Evolutionary conservation across 257 asterid species (phyloP), one percentile per base, ranked within the genome.

Genomic region (Marsdenia floribunda): DNA sequence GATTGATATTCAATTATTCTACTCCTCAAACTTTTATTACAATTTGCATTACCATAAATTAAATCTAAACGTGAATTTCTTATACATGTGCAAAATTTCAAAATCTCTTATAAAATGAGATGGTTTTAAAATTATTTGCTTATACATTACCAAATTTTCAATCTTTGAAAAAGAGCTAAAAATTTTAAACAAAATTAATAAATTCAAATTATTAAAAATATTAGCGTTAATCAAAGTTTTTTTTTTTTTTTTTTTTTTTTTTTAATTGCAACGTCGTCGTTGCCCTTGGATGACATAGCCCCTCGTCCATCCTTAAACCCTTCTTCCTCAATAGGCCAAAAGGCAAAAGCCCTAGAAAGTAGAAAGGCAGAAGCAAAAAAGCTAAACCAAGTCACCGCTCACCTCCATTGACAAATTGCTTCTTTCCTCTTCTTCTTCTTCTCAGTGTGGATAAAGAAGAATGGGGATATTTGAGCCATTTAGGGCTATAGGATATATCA

Each of bases 381-480:
- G 57, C 59, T 4, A 9, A 21, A 42, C 49, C 49, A 18, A 52
- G 21, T 5, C 57, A 52, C 63, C 35, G 11, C 6, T 22, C 37
- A 24, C 65, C 37, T 8, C 65, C 68, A 33, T 64, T 35, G 10
- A 33, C 38, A 64, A 64, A 44, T 47, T 63, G 11, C 38, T 44
- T n/a, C 3, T 33, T 63, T 44, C 38, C n/a, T 14, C 68, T 61
- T 3, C 57, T 52, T 55, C 49, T 18, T 66, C 7, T 5, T 61
- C 42, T 29, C 6, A 5, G 69, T 6, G 52, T 7, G 16, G 18
- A 37, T 21, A 38, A 66, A 38, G 54, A 54, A 76, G 26, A 70
- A 88, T 88, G 92, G 92, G 92, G 38, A 84, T 88, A 72, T 91
- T 91, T 68, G 96, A 89, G 74, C 97, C 98, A 5, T 91, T 90